Conservation (phyloP, 495 filamentous ascomycete species). For the Glonium stellatum region DNA sequence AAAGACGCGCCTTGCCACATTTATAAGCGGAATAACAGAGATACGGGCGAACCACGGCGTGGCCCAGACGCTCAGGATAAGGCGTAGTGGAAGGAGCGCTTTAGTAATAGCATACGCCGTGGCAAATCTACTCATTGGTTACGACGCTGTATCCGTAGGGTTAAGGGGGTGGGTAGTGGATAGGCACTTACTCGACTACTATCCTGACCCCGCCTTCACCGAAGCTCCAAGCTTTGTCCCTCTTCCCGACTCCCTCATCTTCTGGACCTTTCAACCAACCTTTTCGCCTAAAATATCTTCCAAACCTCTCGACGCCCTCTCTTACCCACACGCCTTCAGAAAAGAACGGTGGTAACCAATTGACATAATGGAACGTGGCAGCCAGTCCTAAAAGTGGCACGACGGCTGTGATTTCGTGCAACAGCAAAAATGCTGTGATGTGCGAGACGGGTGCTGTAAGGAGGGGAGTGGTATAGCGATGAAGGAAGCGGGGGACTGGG, state of each 20-base stretch:
- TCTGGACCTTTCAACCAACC: constrained; percentile 52
- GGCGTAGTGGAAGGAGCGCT: constrained; percentile 65
- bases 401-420: constrained; percentile 88
- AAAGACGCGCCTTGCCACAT: constrained; percentile 38
- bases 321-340: constrained; percentile 48
- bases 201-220: constrained; percentile 38
- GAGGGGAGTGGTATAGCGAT: constrained; percentile 58
- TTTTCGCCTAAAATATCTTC: constrained; percentile 52
- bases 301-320: constrained; percentile 50
- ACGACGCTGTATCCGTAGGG: constrained; percentile 25
- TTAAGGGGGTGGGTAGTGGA: background rate
- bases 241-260: constrained; percentile 31
- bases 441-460: constrained; percentile 72
- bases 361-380: constrained; percentile 66
- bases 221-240: constrained; percentile 31
- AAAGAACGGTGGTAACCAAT: constrained; percentile 53
- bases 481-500: constrained; percentile 50
- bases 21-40: constrained; percentile 47
- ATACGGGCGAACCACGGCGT: constrained; percentile 90
- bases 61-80: constrained; percentile 72
- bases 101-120: constrained; percentile 88
- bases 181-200: constrained; percentile 31
- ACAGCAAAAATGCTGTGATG: constrained; percentile 74
- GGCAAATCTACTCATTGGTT: constrained; percentile 51
- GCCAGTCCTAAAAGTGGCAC: constrained; percentile 70